Conservation (phyloP, 2,329 filamentous ascomycete species). For the Hirsutella rhossiliensis region DNA sequence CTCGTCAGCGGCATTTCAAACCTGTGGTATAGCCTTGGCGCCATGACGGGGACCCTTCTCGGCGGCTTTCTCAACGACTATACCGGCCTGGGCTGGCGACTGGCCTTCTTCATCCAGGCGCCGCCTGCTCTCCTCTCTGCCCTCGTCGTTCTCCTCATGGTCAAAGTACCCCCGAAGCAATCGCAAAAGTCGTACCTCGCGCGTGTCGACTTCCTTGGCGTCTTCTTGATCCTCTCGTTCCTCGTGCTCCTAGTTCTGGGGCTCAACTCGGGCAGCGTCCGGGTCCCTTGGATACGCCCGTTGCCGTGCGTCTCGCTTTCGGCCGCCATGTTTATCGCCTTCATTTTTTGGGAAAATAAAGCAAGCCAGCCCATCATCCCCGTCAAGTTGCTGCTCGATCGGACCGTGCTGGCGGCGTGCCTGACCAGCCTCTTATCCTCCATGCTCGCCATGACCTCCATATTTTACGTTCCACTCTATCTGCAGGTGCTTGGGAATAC, state of each 20-base stretch:
- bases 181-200: conserved; percentile 55
- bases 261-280: conserved; percentile 71
- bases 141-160: conserved; percentile 51
- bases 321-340: conserved; percentile 44
- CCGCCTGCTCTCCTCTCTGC: conserved; percentile 65
- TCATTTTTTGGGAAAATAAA: conserved; percentile 61
- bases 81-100: conserved; percentile 28
- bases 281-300: conserved; percentile 69
- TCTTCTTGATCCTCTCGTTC: conserved; percentile 51
- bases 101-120: conserved; percentile 33
- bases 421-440: conserved; percentile 66
- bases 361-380: conserved; percentile 73
- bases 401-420: conserved; percentile 65
- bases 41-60: conserved; percentile 71
- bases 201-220: conserved; percentile 71
- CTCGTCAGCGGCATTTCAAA: conserved; percentile 78
- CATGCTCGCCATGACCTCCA: conserved; percentile 60
- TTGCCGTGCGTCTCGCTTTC: conserved; percentile 59
- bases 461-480: conserved; percentile 78
- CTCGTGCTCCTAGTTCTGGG: conserved; percentile 65
- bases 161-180: conserved; percentile 66
- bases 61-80: conserved; percentile 69
- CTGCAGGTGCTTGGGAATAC: conserved; percentile 67
- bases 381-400: conserved; percentile 59
- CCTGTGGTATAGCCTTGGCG: conserved; percentile 66